Evolutionary conservation across 805 yeast species (phyloP).

Genomic region (Vanderwaltozyma verrucispora): DNA sequence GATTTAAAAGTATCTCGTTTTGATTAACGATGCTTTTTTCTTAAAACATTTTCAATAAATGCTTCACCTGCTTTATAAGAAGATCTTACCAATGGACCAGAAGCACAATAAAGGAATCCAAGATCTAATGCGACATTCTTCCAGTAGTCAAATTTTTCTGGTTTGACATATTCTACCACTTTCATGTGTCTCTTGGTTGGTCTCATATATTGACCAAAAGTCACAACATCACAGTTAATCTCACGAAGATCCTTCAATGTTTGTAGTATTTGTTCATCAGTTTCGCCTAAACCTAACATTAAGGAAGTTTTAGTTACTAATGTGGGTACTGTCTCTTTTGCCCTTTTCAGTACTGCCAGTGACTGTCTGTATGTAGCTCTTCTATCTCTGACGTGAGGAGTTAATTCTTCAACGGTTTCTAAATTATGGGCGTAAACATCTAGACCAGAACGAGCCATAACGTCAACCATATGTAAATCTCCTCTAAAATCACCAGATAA

Average conservation of each 20-base stretch:
- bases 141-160: constrained; percentile 94
- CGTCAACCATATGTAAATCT: constrained; percentile 65
- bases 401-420: constrained; percentile 91
- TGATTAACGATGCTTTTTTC: constrained; percentile 40
- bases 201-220: constrained; percentile 98
- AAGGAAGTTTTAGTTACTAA: constrained; percentile 86
- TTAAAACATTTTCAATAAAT: constrained; percentile 85
- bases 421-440: constrained; percentile 96
- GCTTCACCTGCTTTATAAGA: constrained; percentile 98
- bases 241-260: constrained; percentile 69
- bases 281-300: constrained; percentile 96
- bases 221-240: constrained; percentile 81
- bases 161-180: constrained; percentile 89
- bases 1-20: too few species aligned
- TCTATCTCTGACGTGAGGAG: constrained; percentile 93
- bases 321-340: constrained; percentile 65
- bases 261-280: constrained; percentile 76
- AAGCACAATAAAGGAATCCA: constrained; percentile 94
- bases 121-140: constrained; percentile 70
- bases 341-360: constrained; percentile 62
- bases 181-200: constrained; percentile 98
- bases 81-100: constrained; percentile 94
- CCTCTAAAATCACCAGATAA: constrained; percentile 95
- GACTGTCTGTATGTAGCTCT: constrained; percentile 93
- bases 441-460: constrained; percentile 74